Evolutionary conservation across 179 eudicot species (phyloP).

Genomic region (Silene noctiflora): DNA sequence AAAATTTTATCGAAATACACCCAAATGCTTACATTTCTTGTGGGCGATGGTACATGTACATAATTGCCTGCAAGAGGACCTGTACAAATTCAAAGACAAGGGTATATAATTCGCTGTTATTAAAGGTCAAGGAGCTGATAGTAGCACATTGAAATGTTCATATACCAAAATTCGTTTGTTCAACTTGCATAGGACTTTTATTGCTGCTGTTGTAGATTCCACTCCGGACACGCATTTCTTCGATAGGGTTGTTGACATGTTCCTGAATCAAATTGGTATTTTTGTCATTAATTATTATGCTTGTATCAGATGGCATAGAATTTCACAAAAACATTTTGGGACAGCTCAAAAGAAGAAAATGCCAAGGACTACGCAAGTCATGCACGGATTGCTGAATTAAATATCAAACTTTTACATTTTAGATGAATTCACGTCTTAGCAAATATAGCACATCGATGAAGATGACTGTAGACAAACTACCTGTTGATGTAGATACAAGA

Average conservation of each 20-base stretch:
- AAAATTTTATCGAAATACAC: too few species aligned
- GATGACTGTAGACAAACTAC: not conserved
- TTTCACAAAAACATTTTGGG: not conserved
- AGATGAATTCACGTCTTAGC: too few species aligned
- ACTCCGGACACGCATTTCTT: constrained; percentile 10
- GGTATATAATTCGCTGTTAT: constrained; percentile 7
- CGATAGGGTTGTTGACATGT: constrained; percentile 4
- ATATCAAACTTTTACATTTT: too few species aligned
- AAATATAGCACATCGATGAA: too few species aligned
- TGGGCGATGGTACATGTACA: constrained; percentile 25
- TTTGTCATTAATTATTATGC: constrained; percentile 2
- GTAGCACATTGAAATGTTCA: not conserved
- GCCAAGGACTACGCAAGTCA: too few species aligned
- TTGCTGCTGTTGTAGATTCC: constrained; percentile 14
- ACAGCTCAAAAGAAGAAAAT: not conserved
- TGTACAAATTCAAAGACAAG: constrained; percentile 29
- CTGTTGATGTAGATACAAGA: not conserved
- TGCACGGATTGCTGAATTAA: too few species aligned
- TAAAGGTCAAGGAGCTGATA: not conserved
- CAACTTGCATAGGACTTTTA: constrained; percentile 17
- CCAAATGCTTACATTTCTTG: constrained; percentile 31
- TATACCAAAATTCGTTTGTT: constrained; percentile 24
- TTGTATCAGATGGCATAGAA: not conserved
- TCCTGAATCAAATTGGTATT: constrained; percentile 19
- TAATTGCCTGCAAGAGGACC: constrained; percentile 34